A percentile compares a stretch with the other conserved stretches of the same genome.
Evolutionary conservation across 2,329 filamentous ascomycete genomes (phyloP).

Genomic region (Aspergillus thermomutatus): DNA sequence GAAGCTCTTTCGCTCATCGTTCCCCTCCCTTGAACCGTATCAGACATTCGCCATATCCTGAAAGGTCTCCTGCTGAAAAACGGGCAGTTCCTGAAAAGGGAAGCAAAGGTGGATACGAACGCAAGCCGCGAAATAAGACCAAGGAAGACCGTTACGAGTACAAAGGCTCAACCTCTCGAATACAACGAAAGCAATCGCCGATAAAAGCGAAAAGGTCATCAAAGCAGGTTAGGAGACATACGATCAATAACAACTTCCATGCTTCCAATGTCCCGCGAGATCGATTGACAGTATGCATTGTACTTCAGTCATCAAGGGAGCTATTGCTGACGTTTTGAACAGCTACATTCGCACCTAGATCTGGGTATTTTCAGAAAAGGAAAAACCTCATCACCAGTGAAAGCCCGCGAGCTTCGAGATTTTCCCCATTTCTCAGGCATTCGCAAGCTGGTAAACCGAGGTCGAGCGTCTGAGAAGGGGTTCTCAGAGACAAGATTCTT

Average conservation of each 20-base stretch:
- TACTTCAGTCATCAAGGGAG: background rate
- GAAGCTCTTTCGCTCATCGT: background rate
- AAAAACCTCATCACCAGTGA: constrained; percentile 30
- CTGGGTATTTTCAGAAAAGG: constrained; percentile 37
- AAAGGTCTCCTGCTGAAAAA: background rate
- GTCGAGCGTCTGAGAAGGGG: constrained; percentile 11
- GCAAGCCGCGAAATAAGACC: constrained; percentile 54
- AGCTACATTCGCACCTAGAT: constrained; percentile 23
- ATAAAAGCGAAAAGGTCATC: constrained; percentile 19
- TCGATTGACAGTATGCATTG: constrained; percentile 50
- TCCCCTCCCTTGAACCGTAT: background rate
- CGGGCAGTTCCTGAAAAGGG: background rate
- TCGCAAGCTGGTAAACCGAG: background rate
- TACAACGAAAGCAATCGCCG: background rate
- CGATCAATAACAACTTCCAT: constrained; percentile 55
- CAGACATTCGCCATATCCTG: background rate
- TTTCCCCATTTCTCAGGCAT: background rate
- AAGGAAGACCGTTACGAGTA: constrained; percentile 55
- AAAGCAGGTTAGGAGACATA: constrained; percentile 23
- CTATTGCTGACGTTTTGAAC: background rate
- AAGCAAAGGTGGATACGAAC: constrained; percentile 42
- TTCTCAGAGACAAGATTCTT: constrained; percentile 26
- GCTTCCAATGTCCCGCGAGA: constrained; percentile 52
- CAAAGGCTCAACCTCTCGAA: constrained; percentile 17
- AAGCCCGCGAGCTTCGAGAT: constrained; percentile 11